Evolutionary conservation across 108 stramenopile species (phyloP).

Genomic region (Pelagomonas calceolata): DNA sequence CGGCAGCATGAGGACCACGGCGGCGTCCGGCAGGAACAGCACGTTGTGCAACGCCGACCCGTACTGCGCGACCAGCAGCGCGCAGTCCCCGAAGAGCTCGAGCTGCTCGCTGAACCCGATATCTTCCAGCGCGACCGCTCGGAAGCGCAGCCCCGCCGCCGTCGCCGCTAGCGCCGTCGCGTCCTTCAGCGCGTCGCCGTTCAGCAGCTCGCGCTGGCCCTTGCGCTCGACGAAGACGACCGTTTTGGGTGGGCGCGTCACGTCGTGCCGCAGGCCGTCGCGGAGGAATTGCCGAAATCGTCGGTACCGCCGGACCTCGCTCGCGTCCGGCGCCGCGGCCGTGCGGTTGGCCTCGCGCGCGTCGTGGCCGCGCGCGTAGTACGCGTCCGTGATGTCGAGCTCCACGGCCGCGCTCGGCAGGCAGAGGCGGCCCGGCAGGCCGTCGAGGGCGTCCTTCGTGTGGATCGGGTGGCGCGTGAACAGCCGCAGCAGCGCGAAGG

Average conservation of each 20-base stretch:
- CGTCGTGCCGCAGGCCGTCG: too few relatives aligned
- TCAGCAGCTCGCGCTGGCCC: background rate
- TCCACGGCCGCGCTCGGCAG: background rate
- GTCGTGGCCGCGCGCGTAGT: slow-evolving; percentile 3
- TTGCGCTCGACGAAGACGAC: background rate
- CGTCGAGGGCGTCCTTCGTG: background rate
- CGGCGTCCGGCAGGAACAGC: background rate
- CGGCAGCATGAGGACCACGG: slow-evolving; percentile 2
- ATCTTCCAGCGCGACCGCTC: background rate
- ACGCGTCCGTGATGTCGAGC: background rate
- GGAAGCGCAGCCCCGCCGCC: background rate
- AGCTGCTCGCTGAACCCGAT: background rate
- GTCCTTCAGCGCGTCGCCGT: background rate
- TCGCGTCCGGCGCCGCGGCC: background rate
- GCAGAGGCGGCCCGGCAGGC: background rate
- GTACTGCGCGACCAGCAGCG: slow-evolving; percentile 4
- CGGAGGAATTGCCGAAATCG: background rate
- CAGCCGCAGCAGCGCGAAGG: background rate
- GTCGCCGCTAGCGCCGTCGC: too few relatives aligned
- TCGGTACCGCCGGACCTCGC: background rate
- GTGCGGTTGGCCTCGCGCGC: background rate
- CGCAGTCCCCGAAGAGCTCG: background rate
- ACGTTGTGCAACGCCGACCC: slow-evolving; percentile 5
- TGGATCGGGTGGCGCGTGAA: slow-evolving; percentile 5
- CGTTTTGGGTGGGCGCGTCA: too few relatives aligned